These are phyloP conservation scores for Protoeuglena noctilucae DNA, from an alignment of 139 green algal genomes.

Conservation along the genomic window DNA sequence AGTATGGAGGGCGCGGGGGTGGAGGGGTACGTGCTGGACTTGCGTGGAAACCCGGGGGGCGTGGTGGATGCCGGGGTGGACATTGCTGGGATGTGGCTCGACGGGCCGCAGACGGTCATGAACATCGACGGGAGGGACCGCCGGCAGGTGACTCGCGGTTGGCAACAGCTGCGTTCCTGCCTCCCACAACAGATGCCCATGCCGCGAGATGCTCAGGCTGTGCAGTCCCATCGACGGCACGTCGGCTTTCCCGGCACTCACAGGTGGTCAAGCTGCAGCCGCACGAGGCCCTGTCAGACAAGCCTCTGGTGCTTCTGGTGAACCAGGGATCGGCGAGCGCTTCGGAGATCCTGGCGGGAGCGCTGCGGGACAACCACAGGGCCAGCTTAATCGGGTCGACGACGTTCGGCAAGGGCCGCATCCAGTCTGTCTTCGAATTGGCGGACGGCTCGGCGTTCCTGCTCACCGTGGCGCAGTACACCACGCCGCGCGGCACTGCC, in stretches of 20 bases:
- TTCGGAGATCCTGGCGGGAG: conserved; percentile 5
- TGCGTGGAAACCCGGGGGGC: conserved; percentile 4
- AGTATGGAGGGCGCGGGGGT: too few species aligned
- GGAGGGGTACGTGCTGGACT: conserved; percentile 1
- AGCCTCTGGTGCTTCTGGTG: neutral
- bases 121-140: too few species aligned
- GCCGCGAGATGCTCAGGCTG: too few species aligned
- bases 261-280: too few species aligned
- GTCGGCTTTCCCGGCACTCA: too few species aligned
- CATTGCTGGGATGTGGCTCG: conserved; percentile 2
- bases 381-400: conserved; percentile 3
- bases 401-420: conserved; percentile 8
- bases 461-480: neutral
- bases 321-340: conserved; percentile 3
- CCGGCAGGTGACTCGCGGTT: too few species aligned
- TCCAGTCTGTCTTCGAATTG: neutral
- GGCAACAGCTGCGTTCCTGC: too few species aligned
- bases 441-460: neutral
- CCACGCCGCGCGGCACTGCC: too few species aligned
- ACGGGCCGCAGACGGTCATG: too few species aligned
- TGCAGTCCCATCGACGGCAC: too few species aligned
- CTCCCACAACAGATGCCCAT: too few species aligned
- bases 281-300: too few species aligned
- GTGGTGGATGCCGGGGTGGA: conserved; percentile 2
- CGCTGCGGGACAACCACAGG: conserved; percentile 1